These are phyloP conservation scores for Salix koriyanagi DNA, from an alignment of 345 rosid genomes.

Conservation along the genomic window DNA sequence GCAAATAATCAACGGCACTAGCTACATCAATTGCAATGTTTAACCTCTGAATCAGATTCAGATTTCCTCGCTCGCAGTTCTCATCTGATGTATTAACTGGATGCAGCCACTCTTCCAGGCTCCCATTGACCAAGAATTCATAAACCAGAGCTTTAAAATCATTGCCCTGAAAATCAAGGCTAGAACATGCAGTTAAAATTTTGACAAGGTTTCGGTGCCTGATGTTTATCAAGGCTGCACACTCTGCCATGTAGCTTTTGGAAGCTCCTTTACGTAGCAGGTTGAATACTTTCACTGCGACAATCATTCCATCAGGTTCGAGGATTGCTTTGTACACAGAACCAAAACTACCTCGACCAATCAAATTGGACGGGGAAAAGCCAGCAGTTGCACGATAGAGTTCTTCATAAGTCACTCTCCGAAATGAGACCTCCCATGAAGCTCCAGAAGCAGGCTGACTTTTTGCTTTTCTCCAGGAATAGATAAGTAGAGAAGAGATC, in stretches of 20 bases:
- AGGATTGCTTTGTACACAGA: background rate
- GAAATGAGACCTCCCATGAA: too few relatives aligned
- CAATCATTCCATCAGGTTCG: background rate
- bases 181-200: background rate
- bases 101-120: conserved; percentile 7
- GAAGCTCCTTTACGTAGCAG: background rate
- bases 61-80: background rate
- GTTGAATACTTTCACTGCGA: conserved; percentile 4
- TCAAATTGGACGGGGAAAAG: conserved; percentile 1
- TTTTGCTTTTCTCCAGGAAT: too few relatives aligned
- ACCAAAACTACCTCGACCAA: conserved; percentile 4
- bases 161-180: conserved; percentile 3
- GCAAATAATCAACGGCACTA: background rate
- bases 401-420: too few relatives aligned
- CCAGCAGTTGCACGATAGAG: background rate
- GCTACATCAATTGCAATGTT: conserved; percentile 8
- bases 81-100: background rate
- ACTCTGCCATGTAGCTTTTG: conserved; percentile 2
- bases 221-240: background rate
- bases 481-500: too few relatives aligned
- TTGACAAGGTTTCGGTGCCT: conserved; percentile 1
- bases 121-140: conserved; percentile 2
- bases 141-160: conserved; percentile 10
- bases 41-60: background rate
- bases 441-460: too few relatives aligned